phyloP scores from a whole-genome alignment of 257 asterid species.

The Fraxinus excelsior region DNA sequence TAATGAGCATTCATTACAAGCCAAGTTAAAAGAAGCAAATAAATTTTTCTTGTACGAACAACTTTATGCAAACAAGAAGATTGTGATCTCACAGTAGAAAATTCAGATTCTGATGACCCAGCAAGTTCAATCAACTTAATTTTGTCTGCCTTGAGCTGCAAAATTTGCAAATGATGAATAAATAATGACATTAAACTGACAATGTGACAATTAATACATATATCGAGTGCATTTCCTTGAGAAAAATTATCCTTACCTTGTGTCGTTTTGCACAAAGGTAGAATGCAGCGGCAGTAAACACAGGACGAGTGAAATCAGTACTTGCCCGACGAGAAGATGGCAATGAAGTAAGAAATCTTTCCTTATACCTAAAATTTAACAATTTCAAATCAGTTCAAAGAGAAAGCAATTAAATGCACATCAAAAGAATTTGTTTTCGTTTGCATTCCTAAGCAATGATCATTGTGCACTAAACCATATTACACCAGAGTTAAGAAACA shows the following conservation, averaged over 20 bases:
- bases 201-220: background rate
- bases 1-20: conserved; percentile 11
- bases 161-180: conserved; percentile 7
- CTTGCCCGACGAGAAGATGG: conserved; percentile 77
- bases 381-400: background rate
- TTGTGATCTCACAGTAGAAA: conserved; percentile 55
- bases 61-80: background rate
- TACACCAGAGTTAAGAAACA: background rate
- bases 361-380: conserved; percentile 59
- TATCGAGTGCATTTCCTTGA: conserved; percentile 9
- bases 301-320: conserved; percentile 85
- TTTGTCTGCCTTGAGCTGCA: conserved; percentile 89
- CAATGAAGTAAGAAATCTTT: conserved; percentile 79
- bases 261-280: conserved; percentile 78
- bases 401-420: background rate
- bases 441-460: background rate
- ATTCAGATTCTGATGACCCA: conserved; percentile 92
- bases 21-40: background rate
- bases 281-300: conserved; percentile 85
- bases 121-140: conserved; percentile 81
- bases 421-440: background rate
- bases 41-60: background rate
- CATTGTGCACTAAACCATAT: background rate
- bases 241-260: conserved; percentile 53
- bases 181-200: background rate